These are phyloP conservation scores for Kurtzmaniella quercitrusa DNA, from an alignment of 1,139 yeast species.

Conservation along the genomic window DNA sequence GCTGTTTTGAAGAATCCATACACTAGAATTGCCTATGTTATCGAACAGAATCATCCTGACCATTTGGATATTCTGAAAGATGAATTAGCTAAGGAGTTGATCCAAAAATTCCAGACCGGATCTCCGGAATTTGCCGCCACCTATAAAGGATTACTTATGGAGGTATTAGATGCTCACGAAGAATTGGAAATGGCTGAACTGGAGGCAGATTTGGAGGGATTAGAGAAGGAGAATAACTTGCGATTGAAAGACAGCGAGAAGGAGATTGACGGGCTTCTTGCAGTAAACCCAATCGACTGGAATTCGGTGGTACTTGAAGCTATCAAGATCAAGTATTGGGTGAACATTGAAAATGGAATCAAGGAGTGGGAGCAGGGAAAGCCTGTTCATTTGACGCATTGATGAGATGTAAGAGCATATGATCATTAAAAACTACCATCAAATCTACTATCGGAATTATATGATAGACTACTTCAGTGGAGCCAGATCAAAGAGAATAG, in stretches of 20 bases:
- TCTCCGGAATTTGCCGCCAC: slow-evolving; percentile 28
- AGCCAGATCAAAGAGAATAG: too few relatives aligned
- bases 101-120: slow-evolving; percentile 27
- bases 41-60: slow-evolving; percentile 34
- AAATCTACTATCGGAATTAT: too few relatives aligned
- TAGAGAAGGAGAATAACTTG: slow-evolving; percentile 52
- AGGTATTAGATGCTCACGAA: slow-evolving; percentile 80
- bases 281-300: slow-evolving; percentile 41
- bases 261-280: slow-evolving; percentile 24
- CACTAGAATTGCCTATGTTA: slow-evolving; percentile 45
- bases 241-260: slow-evolving; percentile 43
- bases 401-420: slow-evolving; percentile 6
- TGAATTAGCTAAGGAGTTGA: slow-evolving; percentile 33
- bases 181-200: slow-evolving; percentile 58
- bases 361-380: slow-evolving; percentile 77
- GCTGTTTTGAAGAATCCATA: slow-evolving; percentile 67
- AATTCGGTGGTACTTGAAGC: slow-evolving; percentile 62
- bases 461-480: too few relatives aligned
- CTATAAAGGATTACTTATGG: slow-evolving; percentile 61
- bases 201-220: slow-evolving; percentile 51
- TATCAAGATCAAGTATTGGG: slow-evolving; percentile 78
- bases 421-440: too few relatives aligned
- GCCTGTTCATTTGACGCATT: slow-evolving; percentile 61
- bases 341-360: slow-evolving; percentile 67
- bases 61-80: slow-evolving; percentile 39